phyloP scores from a whole-genome alignment of 2,329 filamentous ascomycete genomes.

The Ascosphaera pollenicola region DNA sequence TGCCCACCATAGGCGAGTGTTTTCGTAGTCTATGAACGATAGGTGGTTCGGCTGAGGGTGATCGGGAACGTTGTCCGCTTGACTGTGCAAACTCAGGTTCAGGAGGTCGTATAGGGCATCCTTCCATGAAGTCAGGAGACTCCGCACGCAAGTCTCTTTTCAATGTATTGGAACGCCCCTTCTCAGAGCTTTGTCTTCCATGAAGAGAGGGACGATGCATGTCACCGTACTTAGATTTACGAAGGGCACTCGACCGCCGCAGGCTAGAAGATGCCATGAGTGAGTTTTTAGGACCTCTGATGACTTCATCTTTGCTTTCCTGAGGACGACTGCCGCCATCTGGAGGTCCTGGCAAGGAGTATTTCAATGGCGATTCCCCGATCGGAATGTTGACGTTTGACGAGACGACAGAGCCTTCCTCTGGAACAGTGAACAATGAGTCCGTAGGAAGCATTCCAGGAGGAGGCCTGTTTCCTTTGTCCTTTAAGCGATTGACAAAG shows the following conservation, averaged over 20 bases:
- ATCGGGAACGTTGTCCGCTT: neutral
- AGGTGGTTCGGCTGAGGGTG: neutral
- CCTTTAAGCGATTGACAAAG: slow-evolving; percentile 25
- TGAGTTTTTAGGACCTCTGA: neutral
- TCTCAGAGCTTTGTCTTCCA: neutral
- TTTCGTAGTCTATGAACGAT: neutral
- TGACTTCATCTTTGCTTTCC: neutral
- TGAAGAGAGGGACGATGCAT: neutral
- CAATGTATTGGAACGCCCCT: neutral
- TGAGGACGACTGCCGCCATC: neutral
- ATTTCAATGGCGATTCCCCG: slow-evolving; percentile 29
- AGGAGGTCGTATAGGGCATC: neutral
- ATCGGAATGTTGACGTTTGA: slow-evolving; percentile 34
- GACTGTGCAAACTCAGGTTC: neutral
- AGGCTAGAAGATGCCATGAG: neutral
- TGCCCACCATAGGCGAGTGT: neutral
- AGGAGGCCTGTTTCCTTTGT: slow-evolving; percentile 11
- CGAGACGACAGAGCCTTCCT: slow-evolving; percentile 6
- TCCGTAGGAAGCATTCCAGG: slow-evolving; percentile 4
- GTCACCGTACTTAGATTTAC: neutral
- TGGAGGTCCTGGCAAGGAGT: neutral
- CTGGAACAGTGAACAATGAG: slow-evolving; percentile 1
- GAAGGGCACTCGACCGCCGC: neutral
- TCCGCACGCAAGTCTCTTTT: neutral
- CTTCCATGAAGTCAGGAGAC: neutral